These are phyloP conservation scores for Artemisia annua DNA, from an alignment of 129 eudicot genomes.

Conservation along the genomic window DNA sequence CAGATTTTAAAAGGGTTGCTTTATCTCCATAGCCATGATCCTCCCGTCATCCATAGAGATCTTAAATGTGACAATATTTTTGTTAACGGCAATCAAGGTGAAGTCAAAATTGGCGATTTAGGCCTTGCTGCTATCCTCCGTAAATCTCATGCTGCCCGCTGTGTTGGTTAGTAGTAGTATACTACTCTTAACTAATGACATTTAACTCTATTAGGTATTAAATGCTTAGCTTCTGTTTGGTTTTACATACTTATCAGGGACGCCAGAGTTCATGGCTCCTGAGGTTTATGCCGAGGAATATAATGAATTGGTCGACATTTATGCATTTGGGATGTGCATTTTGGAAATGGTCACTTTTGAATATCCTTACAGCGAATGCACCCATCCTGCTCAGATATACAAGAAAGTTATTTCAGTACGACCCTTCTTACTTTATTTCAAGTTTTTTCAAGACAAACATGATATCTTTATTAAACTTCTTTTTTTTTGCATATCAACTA, in stretches of 20 bases:
- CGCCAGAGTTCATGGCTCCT: conserved; percentile 98
- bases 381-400: conserved; percentile 92
- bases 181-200: too few relatives aligned
- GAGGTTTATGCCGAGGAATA: conserved; percentile 94
- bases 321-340: conserved; percentile 97
- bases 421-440: conserved; percentile 10
- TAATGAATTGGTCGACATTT: conserved; percentile 85
- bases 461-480: neutral
- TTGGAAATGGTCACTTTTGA: conserved; percentile 97
- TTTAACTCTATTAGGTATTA: neutral
- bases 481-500: conserved; percentile 21
- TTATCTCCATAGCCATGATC: conserved; percentile 89
- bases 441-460: neutral
- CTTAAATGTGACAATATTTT: conserved; percentile 93
- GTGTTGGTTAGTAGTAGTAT: conserved; percentile 64
- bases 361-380: conserved; percentile 94
- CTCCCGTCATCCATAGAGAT: conserved; percentile 46
- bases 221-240: neutral
- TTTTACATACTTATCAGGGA: conserved; percentile 44
- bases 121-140: conserved; percentile 91
- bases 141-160: conserved; percentile 86
- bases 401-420: conserved; percentile 94
- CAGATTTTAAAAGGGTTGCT: conserved; percentile 82
- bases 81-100: conserved; percentile 92
- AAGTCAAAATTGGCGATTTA: conserved; percentile 93